phyloP scores from a whole-genome alignment of 2,329 filamentous ascomycete species.

The Stagonosporopsis tanaceti region DNA sequence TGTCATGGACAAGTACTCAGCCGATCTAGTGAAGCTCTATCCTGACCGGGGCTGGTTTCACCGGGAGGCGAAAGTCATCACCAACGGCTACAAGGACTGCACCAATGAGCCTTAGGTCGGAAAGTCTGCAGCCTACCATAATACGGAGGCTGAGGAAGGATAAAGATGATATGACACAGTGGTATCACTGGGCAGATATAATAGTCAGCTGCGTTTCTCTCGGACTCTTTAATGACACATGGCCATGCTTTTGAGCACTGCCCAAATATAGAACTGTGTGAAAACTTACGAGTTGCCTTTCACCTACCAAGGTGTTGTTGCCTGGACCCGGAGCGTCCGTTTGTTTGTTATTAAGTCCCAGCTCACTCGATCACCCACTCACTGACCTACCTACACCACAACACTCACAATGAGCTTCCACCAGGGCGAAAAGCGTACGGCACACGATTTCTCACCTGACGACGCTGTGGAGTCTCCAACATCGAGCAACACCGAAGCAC shows the following conservation, averaged over 20 bases:
- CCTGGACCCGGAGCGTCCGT: not conserved
- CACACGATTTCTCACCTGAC: constrained; percentile 17
- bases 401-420: not conserved
- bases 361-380: not conserved
- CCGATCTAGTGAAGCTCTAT: not conserved
- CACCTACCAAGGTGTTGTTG: not conserved
- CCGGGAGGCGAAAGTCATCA: constrained; percentile 3
- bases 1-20: constrained; percentile 2
- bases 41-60: not conserved
- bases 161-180: not conserved
- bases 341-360: not conserved
- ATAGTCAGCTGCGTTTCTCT: too few relatives aligned
- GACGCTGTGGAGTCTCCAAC: not conserved
- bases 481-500: not conserved
- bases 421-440: constrained; percentile 35
- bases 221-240: too few relatives aligned
- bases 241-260: too few relatives aligned
- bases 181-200: not conserved
- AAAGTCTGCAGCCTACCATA: too few relatives aligned
- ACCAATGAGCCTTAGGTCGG: not conserved
- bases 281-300: not conserved
- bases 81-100: not conserved
- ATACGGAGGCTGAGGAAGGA: not conserved
- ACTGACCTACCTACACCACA: not conserved
- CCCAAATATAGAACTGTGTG: too few relatives aligned